Conservation (phyloP, 163 green algal species). For the Prototheca wickerhamii region DNA sequence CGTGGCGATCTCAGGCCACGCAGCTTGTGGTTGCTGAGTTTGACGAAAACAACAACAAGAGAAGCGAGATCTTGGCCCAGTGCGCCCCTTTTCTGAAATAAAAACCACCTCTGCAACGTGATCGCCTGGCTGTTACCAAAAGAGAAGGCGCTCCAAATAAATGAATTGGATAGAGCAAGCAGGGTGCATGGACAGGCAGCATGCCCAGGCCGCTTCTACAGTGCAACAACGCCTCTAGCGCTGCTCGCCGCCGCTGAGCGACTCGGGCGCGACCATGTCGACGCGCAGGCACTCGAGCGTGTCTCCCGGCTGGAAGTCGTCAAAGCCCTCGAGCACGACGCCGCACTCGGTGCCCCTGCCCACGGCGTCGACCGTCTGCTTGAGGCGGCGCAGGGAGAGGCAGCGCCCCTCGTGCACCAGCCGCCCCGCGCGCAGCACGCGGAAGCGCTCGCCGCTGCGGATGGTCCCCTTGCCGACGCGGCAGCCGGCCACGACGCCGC, state of each 20-base stretch:
- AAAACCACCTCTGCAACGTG: no score
- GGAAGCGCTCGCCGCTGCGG: constrained; percentile 27
- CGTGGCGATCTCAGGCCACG: no score
- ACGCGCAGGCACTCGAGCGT: constrained; percentile 54
- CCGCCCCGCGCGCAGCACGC: constrained; percentile 50
- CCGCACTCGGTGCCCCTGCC: constrained; percentile 78
- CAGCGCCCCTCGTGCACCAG: constrained; percentile 59
- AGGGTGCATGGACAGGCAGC: no score
- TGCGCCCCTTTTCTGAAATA: no score
- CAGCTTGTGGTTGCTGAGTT: no score
- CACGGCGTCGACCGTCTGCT: constrained; percentile 71
- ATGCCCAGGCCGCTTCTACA: no score
- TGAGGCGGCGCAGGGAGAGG: constrained; percentile 64
- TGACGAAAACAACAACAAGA: no score
- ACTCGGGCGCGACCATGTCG: constrained; percentile 3
- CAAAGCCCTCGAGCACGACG: constrained; percentile 60
- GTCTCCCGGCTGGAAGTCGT: constrained; percentile 55
- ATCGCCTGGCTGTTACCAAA: no score
- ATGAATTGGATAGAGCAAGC: no score
- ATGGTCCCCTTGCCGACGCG: constrained; percentile 57
- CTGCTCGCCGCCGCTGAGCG: neutral
- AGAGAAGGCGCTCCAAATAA: no score
- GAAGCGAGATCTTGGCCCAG: no score
- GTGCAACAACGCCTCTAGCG: neutral
- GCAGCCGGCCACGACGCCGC: constrained; percentile 54